Conservation (phyloP, 345 rosid genomes). For the Eutrema yunnanense region DNA sequence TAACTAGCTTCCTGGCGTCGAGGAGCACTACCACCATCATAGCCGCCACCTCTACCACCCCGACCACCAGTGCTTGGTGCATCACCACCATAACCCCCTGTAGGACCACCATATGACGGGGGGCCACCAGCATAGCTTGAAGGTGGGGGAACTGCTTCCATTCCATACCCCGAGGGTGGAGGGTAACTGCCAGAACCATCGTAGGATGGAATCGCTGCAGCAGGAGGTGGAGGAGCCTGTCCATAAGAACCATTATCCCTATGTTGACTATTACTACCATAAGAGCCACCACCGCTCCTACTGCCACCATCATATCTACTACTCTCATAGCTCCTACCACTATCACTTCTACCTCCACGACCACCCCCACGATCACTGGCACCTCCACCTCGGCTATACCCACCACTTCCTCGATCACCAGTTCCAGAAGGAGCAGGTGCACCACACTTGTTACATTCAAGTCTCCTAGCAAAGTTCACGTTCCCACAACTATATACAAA, state of each 20-base stretch:
- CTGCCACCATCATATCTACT: conserved; percentile 45
- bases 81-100: conserved; percentile 60
- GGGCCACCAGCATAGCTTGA: conserved; percentile 83
- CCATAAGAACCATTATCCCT: conserved; percentile 59
- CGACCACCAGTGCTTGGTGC: conserved; percentile 39
- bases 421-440: conserved; percentile 69
- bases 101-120: conserved; percentile 73
- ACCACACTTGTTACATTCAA: conserved; percentile 96
- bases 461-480: conserved; percentile 89
- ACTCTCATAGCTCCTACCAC: conserved; percentile 51
- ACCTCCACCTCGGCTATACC: conserved; percentile 50
- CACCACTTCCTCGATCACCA: conserved; percentile 45
- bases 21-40: conserved; percentile 52
- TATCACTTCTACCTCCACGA: conserved; percentile 45
- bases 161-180: conserved; percentile 70
- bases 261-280: conserved; percentile 39
- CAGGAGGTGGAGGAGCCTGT: conserved; percentile 59
- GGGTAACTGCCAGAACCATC: conserved; percentile 54
- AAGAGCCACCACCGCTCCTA: conserved; percentile 54
- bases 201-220: conserved; percentile 56
- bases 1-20: conserved; percentile 50
- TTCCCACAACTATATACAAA: conserved; percentile 86
- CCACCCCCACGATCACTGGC: conserved; percentile 53
- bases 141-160: conserved; percentile 84
- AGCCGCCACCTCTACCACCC: conserved; percentile 60